phyloP scores from a whole-genome alignment of 73 alveolate genomes.

The Paramecium bursaria region DNA sequence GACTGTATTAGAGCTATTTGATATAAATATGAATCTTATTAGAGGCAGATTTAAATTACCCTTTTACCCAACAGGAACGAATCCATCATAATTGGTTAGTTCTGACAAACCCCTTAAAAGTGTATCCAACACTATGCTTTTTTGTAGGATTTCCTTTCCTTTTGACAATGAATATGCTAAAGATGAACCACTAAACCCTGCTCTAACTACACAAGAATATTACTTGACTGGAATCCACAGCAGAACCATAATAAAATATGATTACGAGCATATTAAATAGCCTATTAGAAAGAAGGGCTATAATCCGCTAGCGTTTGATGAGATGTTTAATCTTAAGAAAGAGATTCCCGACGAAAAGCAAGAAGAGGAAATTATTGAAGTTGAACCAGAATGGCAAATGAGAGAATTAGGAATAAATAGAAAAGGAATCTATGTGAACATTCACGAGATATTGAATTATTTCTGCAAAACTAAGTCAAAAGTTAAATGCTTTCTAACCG shows the following conservation, averaged over 20 bases:
- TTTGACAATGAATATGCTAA: constrained; percentile 58
- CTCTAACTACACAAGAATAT: constrained; percentile 56
- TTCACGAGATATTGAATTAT: constrained; percentile 59
- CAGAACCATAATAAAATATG: constrained; percentile 60
- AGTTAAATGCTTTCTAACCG: constrained; percentile 64
- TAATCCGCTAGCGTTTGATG: constrained; percentile 61
- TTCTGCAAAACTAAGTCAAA: constrained; percentile 61
- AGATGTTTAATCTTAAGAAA: constrained; percentile 59
- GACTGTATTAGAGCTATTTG: constrained; percentile 66
- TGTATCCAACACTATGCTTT: constrained; percentile 59
- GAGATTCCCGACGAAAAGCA: constrained; percentile 54
- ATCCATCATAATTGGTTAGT: constrained; percentile 62
- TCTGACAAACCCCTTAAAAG: constrained; percentile 60
- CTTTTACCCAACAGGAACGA: constrained; percentile 66
- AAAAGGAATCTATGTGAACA: constrained; percentile 50
- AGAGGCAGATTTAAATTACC: constrained; percentile 71
- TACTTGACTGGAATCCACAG: constrained; percentile 64
- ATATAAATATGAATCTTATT: constrained; percentile 61
- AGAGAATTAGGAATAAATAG: constrained; percentile 40
- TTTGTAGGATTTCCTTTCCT: constrained; percentile 65
- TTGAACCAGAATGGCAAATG: constrained; percentile 57
- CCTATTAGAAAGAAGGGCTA: constrained; percentile 42
- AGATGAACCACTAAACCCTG: constrained; percentile 61
- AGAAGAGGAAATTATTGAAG: constrained; percentile 63
- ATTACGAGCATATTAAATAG: constrained; percentile 40